Conservation (phyloP, 208 protist species). For the Trypanosomatidae sp. region DNA sequence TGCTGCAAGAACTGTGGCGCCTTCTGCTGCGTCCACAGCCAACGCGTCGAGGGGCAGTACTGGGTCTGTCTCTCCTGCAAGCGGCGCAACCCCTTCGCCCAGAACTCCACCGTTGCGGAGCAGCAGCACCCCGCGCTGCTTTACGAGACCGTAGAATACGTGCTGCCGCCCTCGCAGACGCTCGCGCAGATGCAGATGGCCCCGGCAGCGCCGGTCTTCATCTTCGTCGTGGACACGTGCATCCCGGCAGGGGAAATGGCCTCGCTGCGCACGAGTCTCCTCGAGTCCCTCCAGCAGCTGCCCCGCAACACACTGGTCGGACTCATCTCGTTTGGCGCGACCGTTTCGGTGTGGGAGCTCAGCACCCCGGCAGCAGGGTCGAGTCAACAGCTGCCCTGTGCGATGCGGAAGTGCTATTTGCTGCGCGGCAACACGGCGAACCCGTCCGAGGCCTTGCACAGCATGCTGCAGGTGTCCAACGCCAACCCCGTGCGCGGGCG, state of each 20-base stretch:
- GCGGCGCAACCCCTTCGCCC: slow-evolving; percentile 58
- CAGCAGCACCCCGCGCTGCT: slow-evolving; percentile 62
- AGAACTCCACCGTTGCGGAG: slow-evolving; percentile 29
- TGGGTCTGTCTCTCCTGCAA: slow-evolving; percentile 85
- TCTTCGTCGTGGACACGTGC: slow-evolving; percentile 98
- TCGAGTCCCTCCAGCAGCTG: slow-evolving; percentile 91
- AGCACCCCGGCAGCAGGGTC: too few species aligned
- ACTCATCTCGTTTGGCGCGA: slow-evolving; percentile 97
- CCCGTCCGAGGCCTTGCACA: slow-evolving; percentile 33
- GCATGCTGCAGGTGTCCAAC: slow-evolving; percentile 61
- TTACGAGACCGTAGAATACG: slow-evolving; percentile 87
- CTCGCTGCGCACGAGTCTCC: slow-evolving; percentile 91
- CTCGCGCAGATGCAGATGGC: too few species aligned
- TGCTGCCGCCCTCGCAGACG: slow-evolving; percentile 31
- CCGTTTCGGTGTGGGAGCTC: slow-evolving; percentile 86
- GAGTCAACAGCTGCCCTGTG: slow-evolving; percentile 8
- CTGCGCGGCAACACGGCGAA: slow-evolving; percentile 65
- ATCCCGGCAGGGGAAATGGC: slow-evolving; percentile 91
- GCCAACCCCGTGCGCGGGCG: slow-evolving; percentile 70
- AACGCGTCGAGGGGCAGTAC: slow-evolving; percentile 60
- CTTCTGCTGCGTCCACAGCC: slow-evolving; percentile 62
- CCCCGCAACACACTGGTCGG: slow-evolving; percentile 95
- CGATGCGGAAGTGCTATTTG: slow-evolving; percentile 74
- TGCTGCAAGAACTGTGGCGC: slow-evolving; percentile 72
- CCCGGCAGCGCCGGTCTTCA: slow-evolving; percentile 36